Percentiles rank a stretch among this genome's conserved stretches.
Conservation (phyloP, 805 yeast genomes). For the Candida nemodendra region DNA sequence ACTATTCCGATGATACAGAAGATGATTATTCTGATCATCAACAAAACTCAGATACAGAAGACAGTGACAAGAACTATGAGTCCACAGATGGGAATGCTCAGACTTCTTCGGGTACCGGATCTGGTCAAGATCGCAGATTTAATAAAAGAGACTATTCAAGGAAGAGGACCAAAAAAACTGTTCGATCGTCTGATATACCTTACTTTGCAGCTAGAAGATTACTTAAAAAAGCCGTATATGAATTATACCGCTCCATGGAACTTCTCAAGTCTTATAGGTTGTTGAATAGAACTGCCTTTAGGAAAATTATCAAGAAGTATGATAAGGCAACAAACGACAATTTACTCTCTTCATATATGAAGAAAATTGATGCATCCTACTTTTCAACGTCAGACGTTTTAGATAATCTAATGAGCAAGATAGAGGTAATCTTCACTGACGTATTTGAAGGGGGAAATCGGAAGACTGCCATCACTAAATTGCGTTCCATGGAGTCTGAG, state of each 20-base stretch:
- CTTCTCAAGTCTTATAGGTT: constrained; percentile 67
- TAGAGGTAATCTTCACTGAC: constrained; percentile 66
- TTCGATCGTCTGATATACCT: constrained; percentile 38
- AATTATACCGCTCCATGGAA: constrained; percentile 71
- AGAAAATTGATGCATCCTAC: constrained; percentile 53
- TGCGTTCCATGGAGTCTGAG: constrained; percentile 46
- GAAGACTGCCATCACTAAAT: constrained; percentile 68
- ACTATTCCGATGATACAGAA: constrained; percentile 22
- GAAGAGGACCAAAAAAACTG: constrained; percentile 12
- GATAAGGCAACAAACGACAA: constrained; percentile 66
- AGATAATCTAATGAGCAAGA: constrained; percentile 59
- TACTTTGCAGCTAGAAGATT: constrained; percentile 65
- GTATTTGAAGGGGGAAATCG: constrained; percentile 71
- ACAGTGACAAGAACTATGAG: background rate
- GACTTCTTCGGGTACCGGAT: background rate
- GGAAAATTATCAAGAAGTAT: constrained; percentile 86
- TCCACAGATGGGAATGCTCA: background rate
- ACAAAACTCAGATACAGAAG: background rate
- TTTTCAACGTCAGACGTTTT: constrained; percentile 63
- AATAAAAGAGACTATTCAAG: constrained; percentile 51
- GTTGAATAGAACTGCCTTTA: constrained; percentile 81
- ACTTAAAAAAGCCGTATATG: constrained; percentile 65
- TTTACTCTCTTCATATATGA: constrained; percentile 49
- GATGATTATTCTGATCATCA: constrained; percentile 10
- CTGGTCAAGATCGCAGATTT: constrained; percentile 27